Evolutionary conservation across 192 early-diverging fungal species (phyloP).

Genomic region (Allomyces macrogynus): DNA sequence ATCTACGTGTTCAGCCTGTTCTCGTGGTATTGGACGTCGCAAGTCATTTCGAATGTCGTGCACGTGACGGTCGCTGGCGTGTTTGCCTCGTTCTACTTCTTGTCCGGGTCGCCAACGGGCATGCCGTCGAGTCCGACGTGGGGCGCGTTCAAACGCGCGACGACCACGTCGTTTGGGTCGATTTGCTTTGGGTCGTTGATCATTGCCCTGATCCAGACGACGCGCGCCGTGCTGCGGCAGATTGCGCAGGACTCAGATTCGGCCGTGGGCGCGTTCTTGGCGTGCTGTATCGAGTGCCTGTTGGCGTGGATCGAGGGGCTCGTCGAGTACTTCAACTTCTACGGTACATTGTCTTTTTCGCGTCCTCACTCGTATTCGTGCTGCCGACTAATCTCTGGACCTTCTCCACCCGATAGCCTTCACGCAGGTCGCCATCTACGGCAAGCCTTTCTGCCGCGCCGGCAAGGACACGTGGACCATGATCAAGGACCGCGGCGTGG

Average conservation of each 20-base stretch:
- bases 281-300: slow-evolving; percentile 54
- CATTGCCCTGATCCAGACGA: slow-evolving; percentile 33
- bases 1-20: slow-evolving; percentile 36
- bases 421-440: slow-evolving; percentile 77
- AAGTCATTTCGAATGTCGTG: slow-evolving; percentile 43
- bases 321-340: slow-evolving; percentile 36
- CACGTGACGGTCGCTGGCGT: slow-evolving; percentile 66
- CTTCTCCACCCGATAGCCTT: slow-evolving; percentile 79
- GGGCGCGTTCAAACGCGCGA: slow-evolving; percentile 44
- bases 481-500: slow-evolving; percentile 53
- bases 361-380: background rate
- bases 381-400: slow-evolving; percentile 8
- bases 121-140: slow-evolving; percentile 33
- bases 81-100: slow-evolving; percentile 62
- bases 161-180: slow-evolving; percentile 59
- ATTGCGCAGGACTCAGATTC: slow-evolving; percentile 25
- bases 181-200: slow-evolving; percentile 56
- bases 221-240: slow-evolving; percentile 39
- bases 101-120: slow-evolving; percentile 29
- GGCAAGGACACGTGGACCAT: slow-evolving; percentile 69
- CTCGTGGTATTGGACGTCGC: slow-evolving; percentile 46
- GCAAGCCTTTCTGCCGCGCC: slow-evolving; percentile 41
- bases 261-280: slow-evolving; percentile 32
- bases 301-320: slow-evolving; percentile 55
- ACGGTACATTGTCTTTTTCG: too few relatives aligned